Evolutionary conservation across 2,329 filamentous ascomycete genomes (phyloP).

Genomic region (Penicillium polonicum): DNA sequence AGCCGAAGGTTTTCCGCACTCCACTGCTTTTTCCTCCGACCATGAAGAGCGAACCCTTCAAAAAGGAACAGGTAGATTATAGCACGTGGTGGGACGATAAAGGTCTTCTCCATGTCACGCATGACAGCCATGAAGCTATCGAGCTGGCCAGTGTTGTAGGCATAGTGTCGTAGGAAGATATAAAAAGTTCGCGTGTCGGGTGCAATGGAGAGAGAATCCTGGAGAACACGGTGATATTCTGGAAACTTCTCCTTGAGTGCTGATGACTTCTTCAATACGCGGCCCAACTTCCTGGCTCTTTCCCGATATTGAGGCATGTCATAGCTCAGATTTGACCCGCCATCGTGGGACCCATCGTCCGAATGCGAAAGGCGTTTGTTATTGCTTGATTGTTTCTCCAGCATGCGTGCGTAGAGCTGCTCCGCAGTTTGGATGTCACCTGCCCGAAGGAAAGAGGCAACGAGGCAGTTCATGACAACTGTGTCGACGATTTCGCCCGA

Average conservation of each 20-base stretch:
- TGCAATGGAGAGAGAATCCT: conserved; percentile 63
- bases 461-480: conserved; percentile 79
- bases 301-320: conserved; percentile 41
- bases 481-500: conserved; percentile 87
- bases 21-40: conserved; percentile 69
- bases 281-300: conserved; percentile 46
- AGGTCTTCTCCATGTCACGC: conserved; percentile 71
- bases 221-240: conserved; percentile 60
- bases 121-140: conserved; percentile 68
- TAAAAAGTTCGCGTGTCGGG: conserved; percentile 79
- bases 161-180: conserved; percentile 74
- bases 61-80: conserved; percentile 78
- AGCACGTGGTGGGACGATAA: conserved; percentile 67
- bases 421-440: conserved; percentile 76
- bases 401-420: conserved; percentile 82
- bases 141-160: conserved; percentile 67
- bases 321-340: conserved; percentile 16
- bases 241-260: conserved; percentile 50
- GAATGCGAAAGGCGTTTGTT: conserved; percentile 29
- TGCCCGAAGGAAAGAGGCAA: conserved; percentile 71
- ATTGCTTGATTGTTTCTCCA: conserved; percentile 53
- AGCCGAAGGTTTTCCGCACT: conserved; percentile 64
- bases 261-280: conserved; percentile 48
- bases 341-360: neutral
- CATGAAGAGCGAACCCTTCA: conserved; percentile 75